Conservation (phyloP, 2,329 filamentous ascomycete species). For the Calycina herbarum region DNA sequence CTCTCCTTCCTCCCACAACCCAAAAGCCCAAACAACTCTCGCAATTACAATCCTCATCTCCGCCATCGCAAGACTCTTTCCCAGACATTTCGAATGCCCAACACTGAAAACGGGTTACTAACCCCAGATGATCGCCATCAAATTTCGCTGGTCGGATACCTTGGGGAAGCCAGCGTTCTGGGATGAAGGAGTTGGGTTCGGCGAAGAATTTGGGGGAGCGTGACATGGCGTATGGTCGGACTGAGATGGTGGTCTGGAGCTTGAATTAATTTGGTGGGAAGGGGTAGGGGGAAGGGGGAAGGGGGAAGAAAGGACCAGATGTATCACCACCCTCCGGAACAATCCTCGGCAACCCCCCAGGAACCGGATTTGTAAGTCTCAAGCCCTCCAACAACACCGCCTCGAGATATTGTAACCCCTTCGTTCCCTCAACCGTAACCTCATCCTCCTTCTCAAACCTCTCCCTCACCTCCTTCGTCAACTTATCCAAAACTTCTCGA, state of each 20-base stretch:
- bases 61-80: neutral
- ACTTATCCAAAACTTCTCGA: conserved; percentile 27
- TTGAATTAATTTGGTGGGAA: neutral
- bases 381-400: conserved; percentile 50
- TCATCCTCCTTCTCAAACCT: conserved; percentile 37
- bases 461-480: conserved; percentile 44
- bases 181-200: conserved; percentile 2
- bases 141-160: neutral
- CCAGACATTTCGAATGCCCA: neutral
- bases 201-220: neutral
- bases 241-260: neutral
- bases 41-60: conserved; percentile 6
- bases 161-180: conserved; percentile 6
- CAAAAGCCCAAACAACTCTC: neutral
- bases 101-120: conserved; percentile 3
- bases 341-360: conserved; percentile 30
- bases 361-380: conserved; percentile 46
- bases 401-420: conserved; percentile 42
- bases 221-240: neutral
- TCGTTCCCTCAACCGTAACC: neutral
- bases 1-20: neutral
- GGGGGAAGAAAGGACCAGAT: too few species aligned
- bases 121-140: conserved; percentile 1
- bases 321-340: conserved; percentile 18
- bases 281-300: too few species aligned